Percentiles rank a stretch among this genome's conserved stretches.
These are phyloP conservation scores for Rhizopogon sp. DNA, from an alignment of 768 basidiomycete species.

Conservation along the genomic window DNA sequence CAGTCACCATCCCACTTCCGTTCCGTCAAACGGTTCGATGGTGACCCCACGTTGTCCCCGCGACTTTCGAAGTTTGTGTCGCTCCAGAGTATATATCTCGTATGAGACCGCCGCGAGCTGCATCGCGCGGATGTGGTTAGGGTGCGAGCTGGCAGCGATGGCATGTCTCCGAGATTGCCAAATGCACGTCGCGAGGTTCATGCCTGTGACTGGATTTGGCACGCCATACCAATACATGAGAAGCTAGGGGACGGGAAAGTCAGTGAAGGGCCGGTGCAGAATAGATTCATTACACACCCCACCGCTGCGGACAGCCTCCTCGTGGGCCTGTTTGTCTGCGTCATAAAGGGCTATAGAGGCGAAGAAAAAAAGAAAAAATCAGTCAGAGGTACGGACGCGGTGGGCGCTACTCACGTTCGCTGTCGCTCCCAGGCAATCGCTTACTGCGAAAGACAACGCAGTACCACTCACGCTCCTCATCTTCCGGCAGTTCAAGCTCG, in stretches of 20 bases:
- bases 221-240: slow-evolving; percentile 94
- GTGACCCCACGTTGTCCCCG: slow-evolving; percentile 52
- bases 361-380: background rate
- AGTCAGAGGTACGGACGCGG: background rate
- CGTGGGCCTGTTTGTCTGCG: slow-evolving; percentile 84
- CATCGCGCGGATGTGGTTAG: slow-evolving; percentile 82
- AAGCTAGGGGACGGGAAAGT: slow-evolving; percentile 37
- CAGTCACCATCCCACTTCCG: slow-evolving; percentile 67
- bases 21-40: slow-evolving; percentile 55
- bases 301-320: slow-evolving; percentile 86
- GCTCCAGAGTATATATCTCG: slow-evolving; percentile 73
- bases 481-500: slow-evolving; percentile 57
- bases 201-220: slow-evolving; percentile 66
- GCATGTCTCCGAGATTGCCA: slow-evolving; percentile 91
- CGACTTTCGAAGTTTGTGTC: slow-evolving; percentile 66
- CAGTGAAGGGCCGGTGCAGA: background rate
- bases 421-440: slow-evolving; percentile 67
- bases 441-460: slow-evolving; percentile 85
- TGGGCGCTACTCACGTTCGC: slow-evolving; percentile 42
- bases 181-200: slow-evolving; percentile 93
- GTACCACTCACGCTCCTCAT: slow-evolving; percentile 86
- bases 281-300: slow-evolving; percentile 47
- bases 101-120: slow-evolving; percentile 72
- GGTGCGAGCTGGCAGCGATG: slow-evolving; percentile 70
- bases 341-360: slow-evolving; percentile 66